phyloP scores from a whole-genome alignment of 345 rosid genomes.

The Arabidopsis suecica region DNA sequence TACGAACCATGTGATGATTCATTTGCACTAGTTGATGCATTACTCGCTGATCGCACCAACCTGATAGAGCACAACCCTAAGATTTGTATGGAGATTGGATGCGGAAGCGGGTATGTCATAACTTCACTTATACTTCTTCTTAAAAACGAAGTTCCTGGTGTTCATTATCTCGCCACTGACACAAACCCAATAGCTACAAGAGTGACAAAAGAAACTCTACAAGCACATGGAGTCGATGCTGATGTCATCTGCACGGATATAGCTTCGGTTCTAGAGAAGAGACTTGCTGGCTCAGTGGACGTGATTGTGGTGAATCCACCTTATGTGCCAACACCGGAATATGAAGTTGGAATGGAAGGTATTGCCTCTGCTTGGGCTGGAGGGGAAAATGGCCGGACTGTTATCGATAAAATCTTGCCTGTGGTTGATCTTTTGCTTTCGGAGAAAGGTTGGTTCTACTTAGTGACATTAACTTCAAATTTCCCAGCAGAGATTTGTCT shows the following conservation, averaged over 20 bases:
- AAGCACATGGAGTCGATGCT: conserved; percentile 73
- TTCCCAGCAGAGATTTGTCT: conserved; percentile 67
- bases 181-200: conserved; percentile 64
- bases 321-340: conserved; percentile 92
- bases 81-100: conserved; percentile 79
- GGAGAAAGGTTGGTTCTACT: conserved; percentile 77
- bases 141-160: conserved; percentile 45
- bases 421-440: conserved; percentile 69
- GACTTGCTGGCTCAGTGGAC: conserved; percentile 68
- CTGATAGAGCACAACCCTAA: conserved; percentile 64
- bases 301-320: conserved; percentile 94
- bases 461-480: conserved; percentile 66
- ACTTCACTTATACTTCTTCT: conserved; percentile 84
- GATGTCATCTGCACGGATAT: conserved; percentile 67
- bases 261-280: conserved; percentile 72
- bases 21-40: conserved; percentile 85
- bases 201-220: conserved; percentile 64
- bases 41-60: conserved; percentile 67
- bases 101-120: conserved; percentile 88
- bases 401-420: conserved; percentile 69
- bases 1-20: conserved; percentile 97
- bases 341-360: conserved; percentile 71
- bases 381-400: conserved; percentile 70
- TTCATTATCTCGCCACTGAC: conserved; percentile 72
- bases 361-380: conserved; percentile 95